Evolutionary conservation across 1,139 yeast genomes (phyloP).

Genomic region (Nakaseomyces uthaithaninus): DNA sequence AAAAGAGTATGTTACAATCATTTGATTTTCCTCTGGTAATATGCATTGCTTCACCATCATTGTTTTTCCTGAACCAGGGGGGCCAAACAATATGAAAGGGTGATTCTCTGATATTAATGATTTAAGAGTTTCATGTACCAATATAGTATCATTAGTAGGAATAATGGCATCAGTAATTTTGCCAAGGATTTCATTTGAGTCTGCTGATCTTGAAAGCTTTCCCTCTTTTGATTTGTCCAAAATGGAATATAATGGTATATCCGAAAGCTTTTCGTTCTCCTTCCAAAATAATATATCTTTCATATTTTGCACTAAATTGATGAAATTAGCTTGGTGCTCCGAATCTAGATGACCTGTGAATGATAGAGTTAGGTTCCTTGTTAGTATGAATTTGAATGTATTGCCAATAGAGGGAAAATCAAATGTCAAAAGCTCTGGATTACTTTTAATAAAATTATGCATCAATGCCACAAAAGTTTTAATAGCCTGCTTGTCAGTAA

Average conservation of each 20-base stretch:
- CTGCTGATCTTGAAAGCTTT: not conserved
- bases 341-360: not conserved
- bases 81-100: slow-evolving; percentile 79
- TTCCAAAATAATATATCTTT: slow-evolving; percentile 1
- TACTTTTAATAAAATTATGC: too few relatives aligned
- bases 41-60: slow-evolving; percentile 76
- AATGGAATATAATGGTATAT: not conserved
- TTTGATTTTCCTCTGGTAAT: slow-evolving; percentile 48
- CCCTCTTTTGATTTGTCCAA: not conserved
- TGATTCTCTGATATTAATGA: slow-evolving; percentile 49
- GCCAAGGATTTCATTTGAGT: not conserved
- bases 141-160: slow-evolving; percentile 71
- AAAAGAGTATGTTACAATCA: slow-evolving; percentile 65
- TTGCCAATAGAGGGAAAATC: too few relatives aligned
- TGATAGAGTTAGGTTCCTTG: not conserved
- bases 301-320: not conserved
- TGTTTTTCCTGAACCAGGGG: slow-evolving; percentile 97
- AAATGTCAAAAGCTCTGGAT: too few relatives aligned
- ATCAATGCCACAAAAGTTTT: too few relatives aligned
- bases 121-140: slow-evolving; percentile 56
- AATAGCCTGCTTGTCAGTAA: too few relatives aligned
- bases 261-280: not conserved
- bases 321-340: not conserved
- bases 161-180: slow-evolving; percentile 48
- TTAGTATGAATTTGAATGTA: too few relatives aligned